These are phyloP conservation scores for Friedmanniomyces simplex DNA, from an alignment of 495 filamentous ascomycete species.

Conservation along the genomic window DNA sequence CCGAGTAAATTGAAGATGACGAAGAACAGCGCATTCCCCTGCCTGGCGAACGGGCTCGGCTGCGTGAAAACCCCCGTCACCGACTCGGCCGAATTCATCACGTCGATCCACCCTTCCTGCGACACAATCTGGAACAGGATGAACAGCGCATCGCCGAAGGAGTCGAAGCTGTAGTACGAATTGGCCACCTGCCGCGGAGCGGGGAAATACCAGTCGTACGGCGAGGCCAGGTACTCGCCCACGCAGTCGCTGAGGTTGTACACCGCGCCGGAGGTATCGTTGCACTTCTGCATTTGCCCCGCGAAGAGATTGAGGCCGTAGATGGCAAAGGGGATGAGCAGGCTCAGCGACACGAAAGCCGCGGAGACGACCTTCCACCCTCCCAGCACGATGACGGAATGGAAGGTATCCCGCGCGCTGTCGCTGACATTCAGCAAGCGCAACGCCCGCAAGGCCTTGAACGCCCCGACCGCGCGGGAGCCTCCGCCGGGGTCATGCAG, in stretches of 20 bases:
- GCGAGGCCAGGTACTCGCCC: slow-evolving; percentile 65
- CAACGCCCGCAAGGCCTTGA: slow-evolving; percentile 94
- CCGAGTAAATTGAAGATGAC: slow-evolving; percentile 93
- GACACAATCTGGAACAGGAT: slow-evolving; percentile 99
- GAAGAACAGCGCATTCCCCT: slow-evolving; percentile 88
- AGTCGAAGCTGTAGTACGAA: slow-evolving; percentile 84
- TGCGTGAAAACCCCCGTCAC: slow-evolving; percentile 70
- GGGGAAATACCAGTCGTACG: slow-evolving; percentile 72
- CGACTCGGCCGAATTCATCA: slow-evolving; percentile 70
- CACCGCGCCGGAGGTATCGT: slow-evolving; percentile 49
- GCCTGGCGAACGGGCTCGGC: slow-evolving; percentile 53
- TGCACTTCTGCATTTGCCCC: slow-evolving; percentile 69
- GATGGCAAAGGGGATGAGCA: slow-evolving; percentile 92
- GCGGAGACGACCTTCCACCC: slow-evolving; percentile 84
- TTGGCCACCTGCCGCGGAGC: slow-evolving; percentile 73
- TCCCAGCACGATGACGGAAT: slow-evolving; percentile 87
- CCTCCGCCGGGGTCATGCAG: slow-evolving; percentile 67
- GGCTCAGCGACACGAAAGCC: slow-evolving; percentile 84
- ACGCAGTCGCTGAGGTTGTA: slow-evolving; percentile 62
- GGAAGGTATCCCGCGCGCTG: slow-evolving; percentile 90
- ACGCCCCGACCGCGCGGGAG: slow-evolving; percentile 84
- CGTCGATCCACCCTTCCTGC: slow-evolving; percentile 93
- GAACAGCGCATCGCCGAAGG: slow-evolving; percentile 83
- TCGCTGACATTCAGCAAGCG: slow-evolving; percentile 91
- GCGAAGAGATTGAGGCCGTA: slow-evolving; percentile 90